These are phyloP conservation scores for Rhizopogon roseolus DNA, from an alignment of 768 basidiomycete genomes.

Conservation along the genomic window DNA sequence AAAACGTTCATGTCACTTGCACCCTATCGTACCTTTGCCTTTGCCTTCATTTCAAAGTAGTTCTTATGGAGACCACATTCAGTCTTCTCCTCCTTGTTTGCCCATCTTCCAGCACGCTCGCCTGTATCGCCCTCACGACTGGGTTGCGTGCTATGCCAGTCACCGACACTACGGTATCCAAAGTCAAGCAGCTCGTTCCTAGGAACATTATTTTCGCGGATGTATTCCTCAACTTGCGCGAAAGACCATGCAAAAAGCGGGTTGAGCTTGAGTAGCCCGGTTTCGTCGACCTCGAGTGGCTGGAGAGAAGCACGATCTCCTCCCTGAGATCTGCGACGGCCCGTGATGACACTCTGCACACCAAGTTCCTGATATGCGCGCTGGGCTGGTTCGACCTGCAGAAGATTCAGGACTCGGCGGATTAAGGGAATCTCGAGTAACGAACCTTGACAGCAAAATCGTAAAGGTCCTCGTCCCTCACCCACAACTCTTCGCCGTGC, in stretches of 20 bases:
- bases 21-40: conserved; percentile 33
- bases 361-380: conserved; percentile 77
- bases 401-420: not conserved
- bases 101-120: conserved; percentile 92
- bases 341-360: conserved; percentile 90
- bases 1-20: not conserved
- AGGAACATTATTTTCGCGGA: conserved; percentile 78
- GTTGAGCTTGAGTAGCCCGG: conserved; percentile 91
- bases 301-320: conserved; percentile 78
- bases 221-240: conserved; percentile 76
- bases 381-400: conserved; percentile 82
- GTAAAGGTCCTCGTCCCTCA: conserved; percentile 79
- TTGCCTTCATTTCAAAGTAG: conserved; percentile 71
- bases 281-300: conserved; percentile 87
- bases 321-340: conserved; percentile 89
- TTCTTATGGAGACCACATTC: conserved; percentile 96
- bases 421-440: not conserved
- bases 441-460: conserved; percentile 89
- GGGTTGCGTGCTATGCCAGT: conserved; percentile 91
- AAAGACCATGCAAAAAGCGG: conserved; percentile 91
- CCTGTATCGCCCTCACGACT: conserved; percentile 61
- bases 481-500: conserved; percentile 83
- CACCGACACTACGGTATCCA: conserved; percentile 94
- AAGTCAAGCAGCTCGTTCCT: conserved; percentile 82
- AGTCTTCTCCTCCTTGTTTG: conserved; percentile 76